These are phyloP conservation scores for Combretum micranthum DNA, from an alignment of 345 rosid species.

Conservation along the genomic window DNA sequence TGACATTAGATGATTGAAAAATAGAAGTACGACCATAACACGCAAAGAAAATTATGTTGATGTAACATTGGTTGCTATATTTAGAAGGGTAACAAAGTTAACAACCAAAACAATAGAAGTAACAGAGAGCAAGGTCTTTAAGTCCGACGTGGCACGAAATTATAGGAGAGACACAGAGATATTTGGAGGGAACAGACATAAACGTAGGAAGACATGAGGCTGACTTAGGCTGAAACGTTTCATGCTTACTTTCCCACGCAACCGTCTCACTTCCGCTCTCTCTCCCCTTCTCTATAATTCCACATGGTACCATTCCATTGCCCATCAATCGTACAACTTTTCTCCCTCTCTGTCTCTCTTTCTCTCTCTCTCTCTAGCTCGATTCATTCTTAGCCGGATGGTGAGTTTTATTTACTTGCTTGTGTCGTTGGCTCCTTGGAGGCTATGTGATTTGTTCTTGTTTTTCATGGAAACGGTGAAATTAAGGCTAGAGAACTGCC, in stretches of 20 bases:
- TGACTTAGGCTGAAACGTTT: constrained; percentile 40
- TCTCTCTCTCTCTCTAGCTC: not conserved
- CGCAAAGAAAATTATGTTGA: too few relatives aligned
- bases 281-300: constrained; percentile 19
- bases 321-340: constrained; percentile 55
- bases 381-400: not conserved
- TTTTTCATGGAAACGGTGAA: too few relatives aligned
- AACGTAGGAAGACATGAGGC: constrained; percentile 45
- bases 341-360: not conserved
- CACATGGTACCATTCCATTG: constrained; percentile 28
- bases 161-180: constrained; percentile 18
- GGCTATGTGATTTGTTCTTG: too few relatives aligned
- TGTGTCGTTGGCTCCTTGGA: too few relatives aligned
- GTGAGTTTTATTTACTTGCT: constrained; percentile 7
- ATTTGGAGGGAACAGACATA: constrained; percentile 13
- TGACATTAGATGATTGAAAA: too few relatives aligned
- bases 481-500: too few relatives aligned
- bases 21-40: too few relatives aligned
- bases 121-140: not conserved
- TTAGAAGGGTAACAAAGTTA: too few relatives aligned
- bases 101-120: not conserved
- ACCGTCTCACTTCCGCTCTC: constrained; percentile 34
- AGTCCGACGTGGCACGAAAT: not conserved
- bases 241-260: constrained; percentile 59
- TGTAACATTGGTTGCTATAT: too few relatives aligned